Evolutionary conservation across 2,329 filamentous ascomycete genomes (phyloP).

Genomic region (Clonostachys chloroleuca): DNA sequence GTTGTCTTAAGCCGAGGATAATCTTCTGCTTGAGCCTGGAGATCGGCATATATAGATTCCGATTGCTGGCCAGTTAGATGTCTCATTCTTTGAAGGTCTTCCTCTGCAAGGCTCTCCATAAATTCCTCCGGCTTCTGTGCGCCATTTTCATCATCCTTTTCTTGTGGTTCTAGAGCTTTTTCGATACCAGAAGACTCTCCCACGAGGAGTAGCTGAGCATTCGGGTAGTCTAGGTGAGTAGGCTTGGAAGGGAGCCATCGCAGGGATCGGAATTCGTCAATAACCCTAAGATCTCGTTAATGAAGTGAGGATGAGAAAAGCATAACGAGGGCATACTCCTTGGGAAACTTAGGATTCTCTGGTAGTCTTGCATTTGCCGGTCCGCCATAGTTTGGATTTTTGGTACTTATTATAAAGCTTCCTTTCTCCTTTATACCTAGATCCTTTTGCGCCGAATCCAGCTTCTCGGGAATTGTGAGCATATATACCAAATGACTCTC

Average conservation of each 20-base stretch:
- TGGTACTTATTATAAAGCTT: constrained; percentile 74
- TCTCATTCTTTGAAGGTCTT: constrained; percentile 65
- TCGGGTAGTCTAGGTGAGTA: constrained; percentile 68
- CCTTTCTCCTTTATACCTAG: constrained; percentile 69
- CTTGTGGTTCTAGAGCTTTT: constrained; percentile 50
- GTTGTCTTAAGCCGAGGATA: constrained; percentile 48
- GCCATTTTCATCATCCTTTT: constrained; percentile 50
- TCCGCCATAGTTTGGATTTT: constrained; percentile 69
- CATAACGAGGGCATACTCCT: constrained; percentile 46
- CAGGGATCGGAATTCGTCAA: constrained; percentile 66
- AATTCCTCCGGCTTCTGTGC: constrained; percentile 66
- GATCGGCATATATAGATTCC: constrained; percentile 38
- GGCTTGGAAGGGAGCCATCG: constrained; percentile 74
- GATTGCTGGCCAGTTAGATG: constrained; percentile 40
- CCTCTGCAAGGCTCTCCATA: constrained; percentile 69
- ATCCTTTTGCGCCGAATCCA: constrained; percentile 70
- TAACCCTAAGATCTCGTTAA: constrained; percentile 40
- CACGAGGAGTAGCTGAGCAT: constrained; percentile 75
- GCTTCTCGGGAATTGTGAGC: constrained; percentile 65
- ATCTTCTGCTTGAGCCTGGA: constrained; percentile 47
- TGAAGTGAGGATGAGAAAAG: background rate
- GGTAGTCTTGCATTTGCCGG: constrained; percentile 61
- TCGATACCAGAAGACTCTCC: constrained; percentile 59
- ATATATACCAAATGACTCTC: constrained; percentile 73
- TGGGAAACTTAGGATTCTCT: constrained; percentile 63